These are phyloP conservation scores for Sarocladium strictum DNA, from an alignment of 2,329 filamentous ascomycete genomes.

Conservation along the genomic window DNA sequence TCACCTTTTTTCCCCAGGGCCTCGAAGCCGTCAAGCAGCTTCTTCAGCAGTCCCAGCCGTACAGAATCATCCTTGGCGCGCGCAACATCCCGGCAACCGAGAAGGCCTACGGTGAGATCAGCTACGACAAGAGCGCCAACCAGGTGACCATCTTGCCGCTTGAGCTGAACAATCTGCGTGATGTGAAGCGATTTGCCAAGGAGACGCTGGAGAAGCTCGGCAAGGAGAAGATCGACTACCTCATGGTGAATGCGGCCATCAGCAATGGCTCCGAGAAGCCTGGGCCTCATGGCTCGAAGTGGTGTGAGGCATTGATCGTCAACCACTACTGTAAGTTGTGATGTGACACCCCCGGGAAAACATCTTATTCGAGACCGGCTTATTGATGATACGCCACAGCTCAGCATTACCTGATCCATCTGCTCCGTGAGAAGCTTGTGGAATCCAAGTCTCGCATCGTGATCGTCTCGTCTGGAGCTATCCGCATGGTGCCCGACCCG, in stretches of 20 bases:
- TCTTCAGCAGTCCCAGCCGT: constrained; percentile 36
- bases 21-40: constrained; percentile 49
- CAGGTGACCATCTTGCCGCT: constrained; percentile 40
- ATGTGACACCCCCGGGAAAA: too few species aligned
- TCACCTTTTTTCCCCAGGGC: constrained; percentile 28
- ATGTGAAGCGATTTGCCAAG: constrained; percentile 40
- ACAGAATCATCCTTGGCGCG: constrained; percentile 43
- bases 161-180: constrained; percentile 38
- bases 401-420: constrained; percentile 47
- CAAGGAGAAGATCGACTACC: constrained; percentile 36
- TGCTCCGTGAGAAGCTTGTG: constrained; percentile 41
- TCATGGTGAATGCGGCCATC: constrained; percentile 45
- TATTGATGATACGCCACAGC: constrained; percentile 26
- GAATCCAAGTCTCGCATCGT: constrained; percentile 41
- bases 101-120: constrained; percentile 34
- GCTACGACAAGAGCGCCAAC: constrained; percentile 34
- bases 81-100: constrained; percentile 36
- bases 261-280: constrained; percentile 27
- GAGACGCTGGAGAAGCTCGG: constrained; percentile 36
- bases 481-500: constrained; percentile 32
- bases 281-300: constrained; percentile 36
- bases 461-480: constrained; percentile 44
- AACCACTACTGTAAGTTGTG: constrained; percentile 49
- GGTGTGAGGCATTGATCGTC: constrained; percentile 44
- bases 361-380: too few species aligned